These are phyloP conservation scores for Penicillium arizonense DNA, from an alignment of 495 filamentous ascomycete species.

Conservation along the genomic window DNA sequence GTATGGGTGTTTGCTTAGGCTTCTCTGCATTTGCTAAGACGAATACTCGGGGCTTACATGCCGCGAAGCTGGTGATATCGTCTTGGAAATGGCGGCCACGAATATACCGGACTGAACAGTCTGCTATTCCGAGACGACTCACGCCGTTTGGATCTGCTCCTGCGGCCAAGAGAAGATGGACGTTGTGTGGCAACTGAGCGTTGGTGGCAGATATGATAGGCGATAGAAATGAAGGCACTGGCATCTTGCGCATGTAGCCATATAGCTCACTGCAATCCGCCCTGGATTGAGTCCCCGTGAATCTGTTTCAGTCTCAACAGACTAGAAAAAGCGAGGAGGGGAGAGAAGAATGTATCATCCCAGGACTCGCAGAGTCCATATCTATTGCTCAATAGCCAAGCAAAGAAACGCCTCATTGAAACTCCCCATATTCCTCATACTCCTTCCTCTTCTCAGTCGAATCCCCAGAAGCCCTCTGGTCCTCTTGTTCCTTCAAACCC, in stretches of 20 bases:
- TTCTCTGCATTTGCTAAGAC: not conserved
- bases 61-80: not conserved
- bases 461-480: not conserved
- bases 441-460: not conserved
- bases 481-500: conserved; percentile 8
- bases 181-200: not conserved
- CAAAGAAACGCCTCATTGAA: too few species aligned
- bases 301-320: too few species aligned
- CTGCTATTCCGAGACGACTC: not conserved
- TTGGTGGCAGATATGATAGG: not conserved
- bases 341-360: too few species aligned
- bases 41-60: not conserved
- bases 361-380: too few species aligned
- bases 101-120: not conserved
- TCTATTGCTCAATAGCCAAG: too few species aligned
- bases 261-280: too few species aligned
- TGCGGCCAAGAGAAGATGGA: not conserved
- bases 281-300: too few species aligned
- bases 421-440: not conserved
- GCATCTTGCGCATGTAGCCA: not conserved
- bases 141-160: not conserved
- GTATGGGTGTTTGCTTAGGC: too few species aligned
- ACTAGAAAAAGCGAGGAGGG: too few species aligned
- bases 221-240: not conserved
- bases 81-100: not conserved